A percentile compares a stretch with the other conserved stretches of the same genome.
phyloP scores from a whole-genome alignment of 169 alveolate species.

The Eimeria acervulina region DNA sequence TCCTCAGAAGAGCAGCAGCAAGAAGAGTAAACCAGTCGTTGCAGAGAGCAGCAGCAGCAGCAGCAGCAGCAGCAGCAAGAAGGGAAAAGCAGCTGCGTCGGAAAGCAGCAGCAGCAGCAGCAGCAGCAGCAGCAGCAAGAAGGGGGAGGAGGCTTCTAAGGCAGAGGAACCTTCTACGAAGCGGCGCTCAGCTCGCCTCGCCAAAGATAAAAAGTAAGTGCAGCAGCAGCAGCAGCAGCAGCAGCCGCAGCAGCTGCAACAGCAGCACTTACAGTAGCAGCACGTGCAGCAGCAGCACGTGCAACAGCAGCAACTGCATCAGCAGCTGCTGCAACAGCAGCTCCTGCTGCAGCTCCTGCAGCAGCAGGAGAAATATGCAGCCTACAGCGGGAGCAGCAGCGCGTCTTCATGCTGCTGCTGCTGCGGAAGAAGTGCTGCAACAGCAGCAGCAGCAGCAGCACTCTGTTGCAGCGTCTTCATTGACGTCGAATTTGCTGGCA shows the following conservation, averaged over 20 bases:
- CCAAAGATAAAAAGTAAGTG: slow-evolving; percentile 25
- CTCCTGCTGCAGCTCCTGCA: not conserved
- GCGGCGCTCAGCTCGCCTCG: slow-evolving; percentile 27
- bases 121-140: slow-evolving; percentile 29
- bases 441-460: not conserved
- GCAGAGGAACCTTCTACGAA: not conserved
- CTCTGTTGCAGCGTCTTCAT: not conserved
- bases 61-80: slow-evolving; percentile 25
- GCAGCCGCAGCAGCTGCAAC: too few relatives aligned
- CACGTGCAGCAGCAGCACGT: too few relatives aligned
- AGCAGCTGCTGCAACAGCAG: too few relatives aligned
- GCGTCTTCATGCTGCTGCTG: not conserved
- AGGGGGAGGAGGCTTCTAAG: not conserved
- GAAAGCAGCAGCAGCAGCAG: slow-evolving; percentile 32
- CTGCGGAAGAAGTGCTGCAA: not conserved
- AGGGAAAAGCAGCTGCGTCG: not conserved
- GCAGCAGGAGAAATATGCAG: not conserved
- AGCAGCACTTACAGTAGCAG: not conserved
- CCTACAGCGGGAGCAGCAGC: not conserved
- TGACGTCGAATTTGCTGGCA: not conserved
- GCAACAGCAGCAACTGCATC: too few relatives aligned
- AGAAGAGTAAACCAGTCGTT: not conserved
- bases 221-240: slow-evolving; percentile 51
- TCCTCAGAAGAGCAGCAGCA: slow-evolving; percentile 13
- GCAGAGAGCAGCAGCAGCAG: not conserved